Evolutionary conservation across 2,329 filamentous ascomycete genomes (phyloP).

Genomic region (Stemphylium lycopersici): DNA sequence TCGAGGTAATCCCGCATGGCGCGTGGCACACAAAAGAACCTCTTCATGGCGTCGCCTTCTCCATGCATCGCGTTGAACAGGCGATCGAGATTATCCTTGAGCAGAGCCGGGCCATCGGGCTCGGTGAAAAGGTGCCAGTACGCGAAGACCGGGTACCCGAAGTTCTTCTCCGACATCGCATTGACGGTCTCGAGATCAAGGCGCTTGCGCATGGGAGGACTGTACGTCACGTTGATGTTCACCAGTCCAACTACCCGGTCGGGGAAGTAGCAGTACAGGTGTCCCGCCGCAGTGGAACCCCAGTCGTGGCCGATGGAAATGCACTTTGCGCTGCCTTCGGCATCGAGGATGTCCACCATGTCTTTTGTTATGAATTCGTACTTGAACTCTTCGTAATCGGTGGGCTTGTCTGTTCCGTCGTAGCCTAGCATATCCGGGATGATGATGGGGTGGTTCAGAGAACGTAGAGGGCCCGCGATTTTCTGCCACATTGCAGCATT

Average conservation of each 20-base stretch:
- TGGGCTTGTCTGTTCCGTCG: conserved; percentile 45
- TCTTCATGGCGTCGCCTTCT: conserved; percentile 39
- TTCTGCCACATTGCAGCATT: conserved; percentile 54
- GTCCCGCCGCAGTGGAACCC: conserved; percentile 52
- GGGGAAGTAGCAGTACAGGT: conserved; percentile 52
- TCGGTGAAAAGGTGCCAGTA: conserved; percentile 58
- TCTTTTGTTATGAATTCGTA: conserved; percentile 33
- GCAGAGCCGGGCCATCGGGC: conserved; percentile 48
- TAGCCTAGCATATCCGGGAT: conserved; percentile 50
- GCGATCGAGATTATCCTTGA: conserved; percentile 50
- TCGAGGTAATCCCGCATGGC: conserved; percentile 42
- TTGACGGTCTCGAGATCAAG: conserved; percentile 51
- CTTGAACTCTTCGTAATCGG: conserved; percentile 28
- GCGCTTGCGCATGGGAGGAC: conserved; percentile 35
- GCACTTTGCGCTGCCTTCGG: conserved; percentile 27
- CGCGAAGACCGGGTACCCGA: conserved; percentile 48
- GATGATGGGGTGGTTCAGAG: conserved; percentile 49
- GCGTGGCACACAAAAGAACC: conserved; percentile 47
- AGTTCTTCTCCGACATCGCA: conserved; percentile 33
- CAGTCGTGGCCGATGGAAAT: conserved; percentile 60
- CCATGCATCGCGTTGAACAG: conserved; percentile 47
- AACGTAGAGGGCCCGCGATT: conserved; percentile 50
- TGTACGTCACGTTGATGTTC: conserved; percentile 54
- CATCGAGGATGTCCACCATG: conserved; percentile 35
- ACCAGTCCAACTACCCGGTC: conserved; percentile 51